phyloP scores from a whole-genome alignment of 352 stramenopile genomes.

The Pythium phragmitis region DNA sequence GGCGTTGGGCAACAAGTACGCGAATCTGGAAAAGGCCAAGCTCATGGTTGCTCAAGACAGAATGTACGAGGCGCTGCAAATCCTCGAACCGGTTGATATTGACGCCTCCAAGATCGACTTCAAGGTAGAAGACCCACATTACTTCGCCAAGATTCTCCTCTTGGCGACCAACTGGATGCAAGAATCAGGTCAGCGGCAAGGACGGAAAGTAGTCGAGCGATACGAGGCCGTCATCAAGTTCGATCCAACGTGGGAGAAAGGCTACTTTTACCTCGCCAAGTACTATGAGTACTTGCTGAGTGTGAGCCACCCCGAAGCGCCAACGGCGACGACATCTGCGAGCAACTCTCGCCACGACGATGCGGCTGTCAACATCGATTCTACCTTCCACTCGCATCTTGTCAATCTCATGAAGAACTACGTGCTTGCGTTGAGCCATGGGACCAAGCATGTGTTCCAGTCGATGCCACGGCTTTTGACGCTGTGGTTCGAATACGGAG shows the following conservation, averaged over 20 bases:
- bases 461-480: slow-evolving; percentile 96
- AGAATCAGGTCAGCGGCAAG: slow-evolving; percentile 92
- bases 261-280: slow-evolving; percentile 88
- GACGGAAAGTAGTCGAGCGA: slow-evolving; percentile 91
- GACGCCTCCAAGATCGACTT: slow-evolving; percentile 73
- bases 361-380: slow-evolving; percentile 44
- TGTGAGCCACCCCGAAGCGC: slow-evolving; percentile 58
- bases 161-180: slow-evolving; percentile 97
- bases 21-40: slow-evolving; percentile 76
- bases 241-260: slow-evolving; percentile 93
- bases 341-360: slow-evolving; percentile 37
- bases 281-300: slow-evolving; percentile 92
- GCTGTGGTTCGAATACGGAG: slow-evolving; percentile 96
- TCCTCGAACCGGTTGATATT: slow-evolving; percentile 80
- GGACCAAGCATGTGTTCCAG: slow-evolving; percentile 97
- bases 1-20: slow-evolving; percentile 72
- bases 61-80: slow-evolving; percentile 85
- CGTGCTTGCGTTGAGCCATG: slow-evolving; percentile 74
- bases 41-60: slow-evolving; percentile 76
- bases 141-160: slow-evolving; percentile 88
- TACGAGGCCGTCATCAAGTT: slow-evolving; percentile 95
- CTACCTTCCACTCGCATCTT: slow-evolving; percentile 65
- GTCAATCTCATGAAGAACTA: slow-evolving; percentile 95
- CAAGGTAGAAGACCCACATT: slow-evolving; percentile 69
- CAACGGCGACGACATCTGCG: slow-evolving; percentile 32